These are phyloP conservation scores for Eucalyptus erythrocorys DNA, from an alignment of 345 rosid species.

Conservation along the genomic window DNA sequence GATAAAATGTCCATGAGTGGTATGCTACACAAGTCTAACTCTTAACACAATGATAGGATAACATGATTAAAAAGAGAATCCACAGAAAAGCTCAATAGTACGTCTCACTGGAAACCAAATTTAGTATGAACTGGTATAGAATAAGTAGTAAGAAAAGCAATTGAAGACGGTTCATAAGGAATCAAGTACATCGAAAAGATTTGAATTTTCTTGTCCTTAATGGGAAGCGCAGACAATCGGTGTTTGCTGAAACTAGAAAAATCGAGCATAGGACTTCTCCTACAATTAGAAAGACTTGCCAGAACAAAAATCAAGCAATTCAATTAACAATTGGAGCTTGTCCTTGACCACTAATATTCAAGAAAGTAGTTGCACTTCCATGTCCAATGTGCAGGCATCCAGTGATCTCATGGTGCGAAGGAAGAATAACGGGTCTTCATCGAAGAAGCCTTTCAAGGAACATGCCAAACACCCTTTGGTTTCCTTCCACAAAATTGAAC, in stretches of 20 bases:
- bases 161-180: background rate
- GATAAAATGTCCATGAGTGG: background rate
- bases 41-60: background rate
- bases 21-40: background rate
- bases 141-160: background rate
- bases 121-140: background rate
- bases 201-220: background rate
- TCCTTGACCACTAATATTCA: background rate
- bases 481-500: background rate
- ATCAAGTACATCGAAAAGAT: background rate
- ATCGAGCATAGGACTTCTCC: background rate
- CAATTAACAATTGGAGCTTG: background rate
- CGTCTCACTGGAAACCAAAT: background rate
- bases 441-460: background rate
- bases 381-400: background rate
- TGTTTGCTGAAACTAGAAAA: background rate
- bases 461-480: background rate
- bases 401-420: background rate
- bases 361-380: background rate
- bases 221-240: background rate
- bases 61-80: background rate
- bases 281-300: background rate
- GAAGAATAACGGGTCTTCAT: background rate
- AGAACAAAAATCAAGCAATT: background rate
- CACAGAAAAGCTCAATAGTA: background rate